Evolutionary conservation across 2,329 filamentous ascomycete genomes (phyloP), one percentile per base, ranked within the genome.

Genomic region (Cladorrhinum sp.): DNA sequence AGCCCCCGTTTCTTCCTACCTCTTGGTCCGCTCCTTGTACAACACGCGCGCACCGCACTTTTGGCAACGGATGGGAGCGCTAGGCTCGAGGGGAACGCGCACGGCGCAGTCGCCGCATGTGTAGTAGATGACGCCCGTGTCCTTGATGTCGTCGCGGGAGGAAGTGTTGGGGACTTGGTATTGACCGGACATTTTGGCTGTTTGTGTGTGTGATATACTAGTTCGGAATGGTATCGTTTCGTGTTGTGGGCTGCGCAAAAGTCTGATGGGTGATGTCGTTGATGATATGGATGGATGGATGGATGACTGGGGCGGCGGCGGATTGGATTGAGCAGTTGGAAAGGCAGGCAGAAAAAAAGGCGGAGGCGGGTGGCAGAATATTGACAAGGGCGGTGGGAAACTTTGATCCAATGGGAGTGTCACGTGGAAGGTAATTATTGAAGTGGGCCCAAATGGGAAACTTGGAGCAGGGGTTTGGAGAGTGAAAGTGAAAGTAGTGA

Each of bases 21-120:
- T 86, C 83, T 96, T 97, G 50, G 95, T 99, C 73, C 95, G 81
- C 85, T 97, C 91, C 85, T 99, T 99, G 79, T 98, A 98, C 68
- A 99, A 79, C 64, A 99, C 92, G 67, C 95, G 88, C 72, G 96
- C 95, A 7, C 95, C 95, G 75, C 95, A 99, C 77, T 93, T 90
- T 75, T 91, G 90, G 82, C 92, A 96, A 26, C 91, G 84, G 68
- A 96, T 94, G 33, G 89, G 87, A 70, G 95, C 91, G 64, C 86
- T 88, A 67, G 88, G 85, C 76, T 89, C 89, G 68, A 96, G 80
- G 18, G 84, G 82, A 50, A 94, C 90, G 69, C 90, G 88, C 64
- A 85, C 81, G 62, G 90, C 91, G 80, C 92, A 96, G 78, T 96
- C 91, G 73, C 91, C 92, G 80, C 91, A 96, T 68, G 86, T 79